Base-by-base conservation (phyloP, 305 asterid genomes). In the Solanum hybrid region DNA sequence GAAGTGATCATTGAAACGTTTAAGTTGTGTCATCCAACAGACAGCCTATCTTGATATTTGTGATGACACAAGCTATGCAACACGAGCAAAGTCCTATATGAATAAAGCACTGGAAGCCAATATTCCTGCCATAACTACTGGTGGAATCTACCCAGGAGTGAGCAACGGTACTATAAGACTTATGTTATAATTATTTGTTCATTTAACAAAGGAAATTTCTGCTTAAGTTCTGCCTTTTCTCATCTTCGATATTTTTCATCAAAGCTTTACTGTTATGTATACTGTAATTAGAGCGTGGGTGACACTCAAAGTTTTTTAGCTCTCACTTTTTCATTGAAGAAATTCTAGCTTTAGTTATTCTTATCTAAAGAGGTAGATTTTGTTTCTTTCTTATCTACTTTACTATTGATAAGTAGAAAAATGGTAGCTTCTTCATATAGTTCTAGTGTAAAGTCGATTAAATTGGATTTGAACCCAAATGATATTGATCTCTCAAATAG, bases 91-190 rank as follows among this genome's bases (percentile, higher is more conserved):
- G 92, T 95, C 98, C 82, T 94, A 93, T 90, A 95, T 93, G 98
- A 92, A 92, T 51, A 91, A 90, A 91, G 99, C 99, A 7, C 34
- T 89, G 78, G 92, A 92, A 22, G 99, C 98, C 71, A 94, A 94
- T 92, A 79, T 97, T 92, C 98, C 98, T 56, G 99, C 99, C 76
- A 94, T 97, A 93, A 95, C 96, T 90, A 94, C 99, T 2, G 98
- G 98, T 87, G 99, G 99, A 88, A 97, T 97, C 93, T 97, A 97
- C 91, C 99, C 99, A 6, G 99, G 99, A 94, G 99, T 97, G 92
- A 97, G 99, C 98, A 97, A 96, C 90, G 95, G 99, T 96, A 92
- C 92, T 88, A 90, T 92, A 77, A 91, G 73, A 91, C 91, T 86
- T 90, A 94, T 90, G 91, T 91, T 90, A 89, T 86, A 92, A 76